Conservation (phyloP, 2,329 filamentous ascomycete species). For the Colletotrichum sp. region DNA sequence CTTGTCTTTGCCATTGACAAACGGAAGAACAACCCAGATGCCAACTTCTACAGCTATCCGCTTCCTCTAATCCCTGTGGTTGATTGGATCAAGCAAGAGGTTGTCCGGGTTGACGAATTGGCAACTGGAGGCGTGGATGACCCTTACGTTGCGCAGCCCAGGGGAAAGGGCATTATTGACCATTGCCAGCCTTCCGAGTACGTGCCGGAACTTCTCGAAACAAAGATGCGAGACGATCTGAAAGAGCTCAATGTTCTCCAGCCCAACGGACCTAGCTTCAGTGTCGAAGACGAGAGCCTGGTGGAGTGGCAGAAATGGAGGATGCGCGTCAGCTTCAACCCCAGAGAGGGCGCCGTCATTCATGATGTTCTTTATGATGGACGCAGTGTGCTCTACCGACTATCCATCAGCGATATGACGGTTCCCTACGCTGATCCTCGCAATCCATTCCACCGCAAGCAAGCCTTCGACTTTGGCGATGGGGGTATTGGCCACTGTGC, state of each 20-base stretch:
- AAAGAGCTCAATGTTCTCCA: constrained; percentile 67
- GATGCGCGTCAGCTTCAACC: constrained; percentile 64
- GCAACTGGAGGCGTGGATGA: constrained; percentile 68
- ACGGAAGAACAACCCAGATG: constrained; percentile 11
- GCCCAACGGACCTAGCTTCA: constrained; percentile 64
- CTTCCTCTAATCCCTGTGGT: constrained; percentile 70
- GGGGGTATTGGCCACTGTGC: constrained; percentile 68
- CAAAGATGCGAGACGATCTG: constrained; percentile 41
- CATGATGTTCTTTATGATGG: constrained; percentile 65
- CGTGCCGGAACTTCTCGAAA: constrained; percentile 61
- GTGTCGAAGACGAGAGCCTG: background rate
- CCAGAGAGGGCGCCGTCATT: constrained; percentile 62
- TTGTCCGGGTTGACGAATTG: constrained; percentile 72
- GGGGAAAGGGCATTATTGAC: constrained; percentile 48
- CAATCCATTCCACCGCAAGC: constrained; percentile 65
- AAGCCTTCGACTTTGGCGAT: constrained; percentile 73
- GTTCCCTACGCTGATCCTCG: background rate
- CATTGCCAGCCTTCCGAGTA: constrained; percentile 65
- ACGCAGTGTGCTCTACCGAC: constrained; percentile 59
- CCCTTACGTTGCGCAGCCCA: constrained; percentile 37
- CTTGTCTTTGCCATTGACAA: constrained; percentile 37
- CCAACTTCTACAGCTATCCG: constrained; percentile 71
- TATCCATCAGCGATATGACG: constrained; percentile 61
- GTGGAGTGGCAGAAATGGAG: constrained; percentile 45
- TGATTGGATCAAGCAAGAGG: constrained; percentile 64